These are phyloP conservation scores for Pachyrhizus erosus DNA, from an alignment of 306 rosid genomes.

Conservation along the genomic window DNA sequence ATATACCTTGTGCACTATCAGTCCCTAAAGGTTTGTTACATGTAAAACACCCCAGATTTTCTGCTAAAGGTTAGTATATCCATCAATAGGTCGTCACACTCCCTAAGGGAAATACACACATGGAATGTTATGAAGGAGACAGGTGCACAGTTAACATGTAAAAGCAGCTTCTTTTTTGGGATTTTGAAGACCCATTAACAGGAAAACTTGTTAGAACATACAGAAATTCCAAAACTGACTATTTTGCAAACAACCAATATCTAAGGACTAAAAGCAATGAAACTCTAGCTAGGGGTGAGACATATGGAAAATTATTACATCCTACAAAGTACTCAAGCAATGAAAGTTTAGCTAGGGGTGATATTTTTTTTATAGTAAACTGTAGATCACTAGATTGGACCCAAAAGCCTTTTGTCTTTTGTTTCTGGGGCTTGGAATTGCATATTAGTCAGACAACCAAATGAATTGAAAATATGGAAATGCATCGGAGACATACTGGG, in stretches of 20 bases:
- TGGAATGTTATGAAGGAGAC: not conserved
- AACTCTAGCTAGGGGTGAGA: no score
- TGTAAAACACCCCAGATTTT: not conserved
- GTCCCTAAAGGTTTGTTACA: not conserved
- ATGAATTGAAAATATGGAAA: slow-evolving; percentile 34
- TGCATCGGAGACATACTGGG: slow-evolving; percentile 69
- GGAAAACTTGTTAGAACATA: not conserved
- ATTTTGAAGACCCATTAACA: not conserved
- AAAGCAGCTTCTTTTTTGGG: not conserved
- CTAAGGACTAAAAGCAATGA: not conserved
- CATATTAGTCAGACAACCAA: slow-evolving; percentile 34
- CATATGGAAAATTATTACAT: no score
- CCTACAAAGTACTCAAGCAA: no score
- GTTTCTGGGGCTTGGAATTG: slow-evolving; percentile 3
- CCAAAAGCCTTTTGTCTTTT: slow-evolving; percentile 10
- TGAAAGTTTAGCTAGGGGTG: no score
- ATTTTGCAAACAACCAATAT: not conserved
- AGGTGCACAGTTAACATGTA: not conserved
- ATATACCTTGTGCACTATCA: not conserved
- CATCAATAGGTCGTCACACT: not conserved
- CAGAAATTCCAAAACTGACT: not conserved
- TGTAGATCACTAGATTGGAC: no score
- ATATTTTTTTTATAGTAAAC: no score
- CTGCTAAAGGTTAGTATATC: not conserved
- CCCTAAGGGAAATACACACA: not conserved